Conservation (phyloP, 768 basidiomycete genomes). For the Podaxis carcinomalis region DNA sequence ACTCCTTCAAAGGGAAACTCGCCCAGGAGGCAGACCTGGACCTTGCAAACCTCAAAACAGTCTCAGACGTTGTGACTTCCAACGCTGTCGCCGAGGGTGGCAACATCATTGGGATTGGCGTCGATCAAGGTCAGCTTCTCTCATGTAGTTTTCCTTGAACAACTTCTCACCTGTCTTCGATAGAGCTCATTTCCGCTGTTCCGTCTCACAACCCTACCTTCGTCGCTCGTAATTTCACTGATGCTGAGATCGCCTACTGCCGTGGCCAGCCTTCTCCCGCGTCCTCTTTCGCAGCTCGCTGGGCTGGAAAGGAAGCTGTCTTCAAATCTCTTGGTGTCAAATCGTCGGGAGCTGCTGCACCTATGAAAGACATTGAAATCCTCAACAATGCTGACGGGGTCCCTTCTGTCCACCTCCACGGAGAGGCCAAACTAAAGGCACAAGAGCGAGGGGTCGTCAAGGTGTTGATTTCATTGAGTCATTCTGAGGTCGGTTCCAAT, state of each 20-base stretch:
- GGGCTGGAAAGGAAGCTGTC: conserved; percentile 96
- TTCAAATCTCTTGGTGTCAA: conserved; percentile 93
- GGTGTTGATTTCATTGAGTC: conserved; percentile 83
- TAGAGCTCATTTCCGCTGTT: conserved; percentile 89
- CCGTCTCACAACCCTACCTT: conserved; percentile 88
- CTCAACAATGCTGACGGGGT: conserved; percentile 74
- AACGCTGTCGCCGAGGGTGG: conserved; percentile 32
- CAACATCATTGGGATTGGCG: conserved; percentile 71
- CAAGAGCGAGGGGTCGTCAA: conserved; percentile 65
- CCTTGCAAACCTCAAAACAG: conserved; percentile 60
- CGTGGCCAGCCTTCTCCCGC: conserved; percentile 76
- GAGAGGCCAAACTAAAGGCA: conserved; percentile 76
- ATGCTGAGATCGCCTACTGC: conserved; percentile 85
- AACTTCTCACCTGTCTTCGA: conserved; percentile 3
- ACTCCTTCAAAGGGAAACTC: conserved; percentile 69
- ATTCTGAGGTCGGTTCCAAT: conserved; percentile 72
- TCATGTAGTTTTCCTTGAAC: not conserved
- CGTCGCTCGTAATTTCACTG: conserved; percentile 89
- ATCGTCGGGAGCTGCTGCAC: conserved; percentile 88
- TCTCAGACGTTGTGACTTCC: conserved; percentile 49
- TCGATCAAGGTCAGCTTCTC: conserved; percentile 71
- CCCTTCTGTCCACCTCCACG: conserved; percentile 73
- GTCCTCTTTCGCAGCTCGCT: conserved; percentile 93
- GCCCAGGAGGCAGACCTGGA: conserved; percentile 50
- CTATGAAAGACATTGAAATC: conserved; percentile 98